Evolutionary conservation across 1,284 basidiomycete genomes (phyloP), one percentile per base, ranked within the genome.

Genomic region (Hemileia vastatrix): DNA sequence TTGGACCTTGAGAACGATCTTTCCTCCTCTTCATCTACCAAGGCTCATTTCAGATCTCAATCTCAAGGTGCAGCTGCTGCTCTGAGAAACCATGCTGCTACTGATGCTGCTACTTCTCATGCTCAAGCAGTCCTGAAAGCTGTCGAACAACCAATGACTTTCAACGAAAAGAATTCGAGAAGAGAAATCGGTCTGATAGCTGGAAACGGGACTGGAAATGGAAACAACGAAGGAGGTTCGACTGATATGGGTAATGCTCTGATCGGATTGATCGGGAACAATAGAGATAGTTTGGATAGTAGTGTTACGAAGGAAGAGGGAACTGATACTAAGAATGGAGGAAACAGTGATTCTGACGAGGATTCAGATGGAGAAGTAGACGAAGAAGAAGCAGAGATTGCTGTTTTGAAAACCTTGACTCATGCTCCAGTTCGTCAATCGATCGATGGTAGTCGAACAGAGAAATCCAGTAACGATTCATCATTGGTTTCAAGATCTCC

Each of bases 41-140:
- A 19, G 33, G 24, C 21, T 44, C 11, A 67, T 61, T 19, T 61
- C 61, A 6, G 64, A 52, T 24, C 44, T 19, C 6, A n/a, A 23
- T 18, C 58, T 15, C 36, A 23, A 19, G 31, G 60, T 13, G 64
- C 61, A 19, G 49, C 43, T 15, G 43, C 53, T 15, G 64, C 64
- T 18, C 32, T 48, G 11, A 50, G 27, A 6, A 65, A 48, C 19
- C 64, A 64, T 18, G 44, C 50, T 6, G 13, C 54, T 48, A 65
- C 64, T 6, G 4, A 33, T 18, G 64, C 64, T 33, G 64, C 53
- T 6, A 23, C 62, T n/a, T 18, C 62, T 32, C 45, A 36, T 21
- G 64, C 64, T 18, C 43, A 64, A 47, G 64, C 64, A 5, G 23
- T 64, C 13, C 51, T 65, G 19, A 36, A 55, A 15, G 23, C 44